phyloP scores from a whole-genome alignment of 352 stramenopile species.

The Phytophthora sojae region DNA sequence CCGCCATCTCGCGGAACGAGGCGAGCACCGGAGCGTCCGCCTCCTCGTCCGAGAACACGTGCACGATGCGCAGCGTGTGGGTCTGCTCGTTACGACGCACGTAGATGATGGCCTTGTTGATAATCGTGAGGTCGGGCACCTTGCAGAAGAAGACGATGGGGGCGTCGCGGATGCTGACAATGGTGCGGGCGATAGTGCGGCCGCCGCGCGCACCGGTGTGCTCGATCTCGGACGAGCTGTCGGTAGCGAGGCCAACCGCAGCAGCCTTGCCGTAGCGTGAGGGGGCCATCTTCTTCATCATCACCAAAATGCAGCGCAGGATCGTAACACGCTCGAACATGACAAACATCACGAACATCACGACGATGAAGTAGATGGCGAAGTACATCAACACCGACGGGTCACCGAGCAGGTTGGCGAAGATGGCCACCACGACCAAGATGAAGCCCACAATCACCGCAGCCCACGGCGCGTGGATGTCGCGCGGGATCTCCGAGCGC shows the following conservation, averaged over 20 bases:
- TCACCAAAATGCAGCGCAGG: constrained; percentile 69
- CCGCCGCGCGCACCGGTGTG: constrained; percentile 79
- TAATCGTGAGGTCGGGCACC: constrained; percentile 87
- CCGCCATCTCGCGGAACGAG: too few relatives aligned
- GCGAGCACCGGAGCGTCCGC: too few relatives aligned
- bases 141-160: constrained; percentile 95
- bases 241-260: constrained; percentile 8
- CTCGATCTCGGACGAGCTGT: constrained; percentile 24
- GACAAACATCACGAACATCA: constrained; percentile 76
- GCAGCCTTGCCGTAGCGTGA: constrained; percentile 43
- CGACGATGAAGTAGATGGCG: constrained; percentile 82
- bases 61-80: too few relatives aligned
- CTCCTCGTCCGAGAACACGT: too few relatives aligned
- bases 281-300: constrained; percentile 66
- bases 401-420: constrained; percentile 83
- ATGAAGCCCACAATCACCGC: constrained; percentile 39
- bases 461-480: constrained; percentile 66
- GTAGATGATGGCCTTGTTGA: too few relatives aligned
- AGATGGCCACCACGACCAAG: constrained; percentile 69
- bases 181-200: constrained; percentile 83
- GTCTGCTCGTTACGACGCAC: too few relatives aligned
- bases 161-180: constrained; percentile 83
- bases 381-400: constrained; percentile 88
- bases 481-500: constrained; percentile 72
- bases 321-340: constrained; percentile 91